Evolutionary conservation across 441 rosid genomes (phyloP).

Genomic region (Gossypium schwendimanii): DNA sequence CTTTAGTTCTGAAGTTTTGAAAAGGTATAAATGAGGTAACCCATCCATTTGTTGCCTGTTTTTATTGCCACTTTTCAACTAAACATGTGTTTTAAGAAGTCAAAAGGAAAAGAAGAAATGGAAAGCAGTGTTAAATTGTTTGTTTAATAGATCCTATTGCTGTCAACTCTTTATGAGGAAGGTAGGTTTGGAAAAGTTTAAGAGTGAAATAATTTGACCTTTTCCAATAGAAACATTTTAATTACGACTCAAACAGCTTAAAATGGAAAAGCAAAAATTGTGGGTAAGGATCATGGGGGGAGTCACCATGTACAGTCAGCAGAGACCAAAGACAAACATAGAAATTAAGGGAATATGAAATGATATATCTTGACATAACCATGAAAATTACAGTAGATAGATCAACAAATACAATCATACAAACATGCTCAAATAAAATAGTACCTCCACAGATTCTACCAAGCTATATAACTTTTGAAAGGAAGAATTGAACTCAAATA

Average conservation of each 20-base stretch:
- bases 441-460: background rate
- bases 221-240: background rate
- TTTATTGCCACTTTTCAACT: slow-evolving; percentile 2
- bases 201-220: background rate
- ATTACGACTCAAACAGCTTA: background rate
- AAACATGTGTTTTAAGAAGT: background rate
- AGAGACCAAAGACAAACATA: background rate
- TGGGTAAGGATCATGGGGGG: background rate
- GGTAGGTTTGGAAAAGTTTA: background rate
- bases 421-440: slow-evolving; percentile 4
- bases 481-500: background rate
- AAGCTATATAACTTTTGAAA: background rate
- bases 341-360: background rate
- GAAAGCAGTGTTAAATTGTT: background rate
- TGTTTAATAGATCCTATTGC: background rate
- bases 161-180: background rate
- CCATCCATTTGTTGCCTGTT: background rate
- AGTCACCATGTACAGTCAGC: background rate
- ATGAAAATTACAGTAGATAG: background rate
- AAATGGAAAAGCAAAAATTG: background rate
- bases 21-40: background rate
- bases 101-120: background rate
- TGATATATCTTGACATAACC: background rate
- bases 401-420: background rate
- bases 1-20: background rate